A percentile compares a stretch with the other conserved stretches of the same genome.
Evolutionary conservation across 2,329 filamentous ascomycete species (phyloP).

Genomic region (Colletotrichum nymphaeae): DNA sequence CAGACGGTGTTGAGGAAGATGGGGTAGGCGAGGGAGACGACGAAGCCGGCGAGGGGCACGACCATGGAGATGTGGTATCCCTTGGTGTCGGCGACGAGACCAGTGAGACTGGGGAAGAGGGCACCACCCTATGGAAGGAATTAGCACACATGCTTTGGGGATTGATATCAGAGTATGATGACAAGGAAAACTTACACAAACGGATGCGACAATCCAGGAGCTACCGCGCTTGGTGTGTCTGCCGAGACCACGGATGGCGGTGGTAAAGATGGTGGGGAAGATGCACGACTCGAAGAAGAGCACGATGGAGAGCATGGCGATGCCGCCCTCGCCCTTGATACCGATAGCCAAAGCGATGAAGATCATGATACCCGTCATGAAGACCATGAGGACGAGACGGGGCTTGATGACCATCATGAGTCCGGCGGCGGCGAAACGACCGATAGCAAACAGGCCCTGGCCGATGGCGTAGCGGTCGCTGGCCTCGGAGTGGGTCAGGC

Average conservation of each 20-base stretch:
- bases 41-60: constrained; percentile 71
- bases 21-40: constrained; percentile 67
- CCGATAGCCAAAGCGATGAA: constrained; percentile 66
- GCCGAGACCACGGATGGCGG: constrained; percentile 65
- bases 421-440: constrained; percentile 67
- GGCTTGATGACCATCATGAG: constrained; percentile 68
- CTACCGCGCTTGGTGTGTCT: constrained; percentile 66
- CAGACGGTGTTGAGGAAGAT: constrained; percentile 64
- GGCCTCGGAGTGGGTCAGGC: constrained; percentile 19
- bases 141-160: no score
- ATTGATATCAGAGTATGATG: no score
- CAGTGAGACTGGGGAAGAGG: constrained; percentile 21
- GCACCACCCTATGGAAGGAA: constrained; percentile 10
- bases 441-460: constrained; percentile 69
- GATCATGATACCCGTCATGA: constrained; percentile 63
- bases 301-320: constrained; percentile 66
- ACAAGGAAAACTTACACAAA: not conserved
- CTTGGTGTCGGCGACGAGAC: constrained; percentile 20
- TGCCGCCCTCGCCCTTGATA: constrained; percentile 60
- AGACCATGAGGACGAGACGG: constrained; percentile 64
- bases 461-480: constrained; percentile 67
- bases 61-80: constrained; percentile 65
- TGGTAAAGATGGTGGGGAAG: constrained; percentile 69
- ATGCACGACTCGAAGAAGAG: constrained; percentile 70
- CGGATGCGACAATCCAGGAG: constrained; percentile 41